Evolutionary conservation across 2,329 filamentous ascomycete species (phyloP).

Genomic region (Xylaria hypoxylon): DNA sequence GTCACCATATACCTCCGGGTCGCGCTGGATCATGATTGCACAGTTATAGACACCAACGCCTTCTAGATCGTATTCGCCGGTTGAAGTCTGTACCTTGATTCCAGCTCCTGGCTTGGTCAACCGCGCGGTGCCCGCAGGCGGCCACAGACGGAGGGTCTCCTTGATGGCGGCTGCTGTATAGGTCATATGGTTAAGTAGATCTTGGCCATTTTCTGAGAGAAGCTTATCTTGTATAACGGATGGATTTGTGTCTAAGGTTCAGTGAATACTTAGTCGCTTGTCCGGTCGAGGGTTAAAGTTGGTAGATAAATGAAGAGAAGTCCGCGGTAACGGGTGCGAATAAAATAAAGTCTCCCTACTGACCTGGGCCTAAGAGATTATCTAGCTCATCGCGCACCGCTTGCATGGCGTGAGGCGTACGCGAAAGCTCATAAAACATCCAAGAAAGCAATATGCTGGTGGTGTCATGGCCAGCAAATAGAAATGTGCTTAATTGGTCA

Average conservation of each 20-base stretch:
- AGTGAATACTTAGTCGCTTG: constrained; percentile 1
- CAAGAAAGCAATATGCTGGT: constrained; percentile 15
- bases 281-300: background rate
- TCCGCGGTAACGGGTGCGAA: too few relatives aligned
- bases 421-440: constrained; percentile 7
- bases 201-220: background rate
- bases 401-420: background rate
- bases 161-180: constrained; percentile 36
- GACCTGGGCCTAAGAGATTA: constrained; percentile 6
- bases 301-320: background rate
- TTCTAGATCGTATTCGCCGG: constrained; percentile 37
- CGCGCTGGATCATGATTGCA: constrained; percentile 25
- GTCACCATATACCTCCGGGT: constrained; percentile 29
- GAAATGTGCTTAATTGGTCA: constrained; percentile 35
- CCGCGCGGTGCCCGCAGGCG: constrained; percentile 32
- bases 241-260: constrained; percentile 22
- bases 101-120: constrained; percentile 29
- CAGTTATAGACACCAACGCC: constrained; percentile 37
- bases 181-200: constrained; percentile 32
- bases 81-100: constrained; percentile 34
- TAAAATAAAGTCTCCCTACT: constrained; percentile 11
- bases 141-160: constrained; percentile 34
- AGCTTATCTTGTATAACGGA: constrained; percentile 6
- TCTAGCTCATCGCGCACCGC: background rate
- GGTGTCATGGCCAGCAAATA: constrained; percentile 37